Evolutionary conservation across 768 basidiomycete genomes (phyloP), one percentile per base, ranked within the genome.

Genomic region (Tubosaeta brunneosetosa): DNA sequence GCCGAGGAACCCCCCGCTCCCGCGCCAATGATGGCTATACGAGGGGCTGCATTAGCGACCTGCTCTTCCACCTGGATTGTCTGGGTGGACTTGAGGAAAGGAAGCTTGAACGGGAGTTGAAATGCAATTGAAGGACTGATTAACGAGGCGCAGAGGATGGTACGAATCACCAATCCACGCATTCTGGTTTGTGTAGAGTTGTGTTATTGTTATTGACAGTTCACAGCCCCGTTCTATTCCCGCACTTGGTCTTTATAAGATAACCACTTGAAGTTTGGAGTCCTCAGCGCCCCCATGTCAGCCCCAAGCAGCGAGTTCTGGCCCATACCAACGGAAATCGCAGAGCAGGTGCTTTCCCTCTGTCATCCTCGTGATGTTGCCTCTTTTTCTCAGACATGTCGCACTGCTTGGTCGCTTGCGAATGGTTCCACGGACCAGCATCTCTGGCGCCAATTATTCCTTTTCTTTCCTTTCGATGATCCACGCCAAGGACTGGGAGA

Each of bases 11-110:
- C 94, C 10, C 77, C 91, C 13, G 94, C 92, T 26, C 94, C 94
- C 0, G 94, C 93, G 16, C 94, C 94, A 49, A 97, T 81, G 62
- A 97, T 84, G 8, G 93, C 94, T 59, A 97, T 77, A 44, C 85
- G 72, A 42, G 84, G 80, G 0, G 74, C 47, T 51, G 48, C 54
- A 55, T 40, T 61, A 60, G 29, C 53, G 53, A 2, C 46, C 42
- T 64, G 59, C 34, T 61, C 55, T 44, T 63, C 61, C 19, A 26
- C 44, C 25, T 60, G 3, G 34, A 58, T 55, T 38, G 62, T 56
- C 40, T 66, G 53, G 27, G 64, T 72, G 41, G 67, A 58, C 43
- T 76, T 75, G 64, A 84, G 75, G 63, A 85, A 78, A 5, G 83
- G 80, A 17, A 85, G 51, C 46, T 73, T 71, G 65, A 86, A 86